Percentiles rank a stretch among this genome's conserved stretches.
Conservation (phyloP, 495 filamentous ascomycete genomes). For the Collariella sp. region DNA sequence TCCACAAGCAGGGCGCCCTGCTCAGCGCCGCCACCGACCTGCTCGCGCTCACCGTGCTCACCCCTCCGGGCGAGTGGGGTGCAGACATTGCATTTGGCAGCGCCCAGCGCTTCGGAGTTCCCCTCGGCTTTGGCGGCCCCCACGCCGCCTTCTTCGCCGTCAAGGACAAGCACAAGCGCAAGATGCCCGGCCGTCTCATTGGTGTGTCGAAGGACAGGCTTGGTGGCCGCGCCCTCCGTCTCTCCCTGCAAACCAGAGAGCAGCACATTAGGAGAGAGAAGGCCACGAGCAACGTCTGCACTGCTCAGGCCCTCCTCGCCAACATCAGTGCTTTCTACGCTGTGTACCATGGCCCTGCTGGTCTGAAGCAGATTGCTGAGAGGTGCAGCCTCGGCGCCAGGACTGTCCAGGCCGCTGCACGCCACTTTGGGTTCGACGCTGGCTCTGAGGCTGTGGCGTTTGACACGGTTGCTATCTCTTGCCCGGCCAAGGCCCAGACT, state of each 20-base stretch:
- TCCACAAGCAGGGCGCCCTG: constrained; percentile 72
- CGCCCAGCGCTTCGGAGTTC: constrained; percentile 90
- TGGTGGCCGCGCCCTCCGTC: constrained; percentile 73
- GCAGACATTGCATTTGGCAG: constrained; percentile 96
- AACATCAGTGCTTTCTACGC: constrained; percentile 98
- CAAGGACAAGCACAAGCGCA: constrained; percentile 85
- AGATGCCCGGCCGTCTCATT: constrained; percentile 89
- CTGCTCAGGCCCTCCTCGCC: constrained; percentile 86
- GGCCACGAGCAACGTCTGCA: constrained; percentile 98
- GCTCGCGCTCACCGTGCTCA: constrained; percentile 79
- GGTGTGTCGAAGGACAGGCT: constrained; percentile 89
- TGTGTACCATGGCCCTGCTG: constrained; percentile 88
- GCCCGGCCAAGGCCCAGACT: constrained; percentile 1
- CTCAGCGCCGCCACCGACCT: constrained; percentile 90
- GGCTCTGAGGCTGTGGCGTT: constrained; percentile 4
- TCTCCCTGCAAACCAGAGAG: constrained; percentile 90
- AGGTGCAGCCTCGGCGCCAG: constrained; percentile 62
- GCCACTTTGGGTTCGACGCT: constrained; percentile 42
- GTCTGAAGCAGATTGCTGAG: constrained; percentile 78
- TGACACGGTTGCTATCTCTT: constrained; percentile 70
- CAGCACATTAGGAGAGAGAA: constrained; percentile 97
- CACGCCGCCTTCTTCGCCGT: constrained; percentile 98
- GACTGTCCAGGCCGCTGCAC: constrained; percentile 58
- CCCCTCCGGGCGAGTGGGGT: constrained; percentile 90
- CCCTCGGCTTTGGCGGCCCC: constrained; percentile 88